Percentiles rank a stretch among this genome's conserved stretches.
Evolutionary conservation across 768 basidiomycete species (phyloP).

Genomic region (Amylocystis lapponica): DNA sequence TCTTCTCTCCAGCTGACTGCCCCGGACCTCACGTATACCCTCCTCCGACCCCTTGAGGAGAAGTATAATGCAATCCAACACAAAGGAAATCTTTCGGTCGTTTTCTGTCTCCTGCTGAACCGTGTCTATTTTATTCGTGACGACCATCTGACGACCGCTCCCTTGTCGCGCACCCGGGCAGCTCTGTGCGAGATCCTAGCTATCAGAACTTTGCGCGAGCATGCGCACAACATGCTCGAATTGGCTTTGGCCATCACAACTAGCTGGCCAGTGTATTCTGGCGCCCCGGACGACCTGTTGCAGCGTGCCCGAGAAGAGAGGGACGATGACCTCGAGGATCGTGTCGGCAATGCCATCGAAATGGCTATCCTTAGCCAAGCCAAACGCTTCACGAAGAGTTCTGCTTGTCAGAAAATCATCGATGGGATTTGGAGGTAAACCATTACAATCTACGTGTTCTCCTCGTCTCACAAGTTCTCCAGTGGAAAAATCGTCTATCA

Average conservation of each 20-base stretch:
- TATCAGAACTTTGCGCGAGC: slow-evolving; percentile 67
- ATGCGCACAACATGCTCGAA: slow-evolving; percentile 61
- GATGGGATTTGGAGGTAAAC: slow-evolving; percentile 70
- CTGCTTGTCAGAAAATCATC: slow-evolving; percentile 88
- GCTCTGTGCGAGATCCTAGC: slow-evolving; percentile 88
- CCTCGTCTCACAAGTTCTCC: background rate
- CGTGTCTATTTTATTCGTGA: slow-evolving; percentile 82
- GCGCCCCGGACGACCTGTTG: slow-evolving; percentile 58
- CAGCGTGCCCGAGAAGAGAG: slow-evolving; percentile 54
- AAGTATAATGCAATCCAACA: slow-evolving; percentile 76
- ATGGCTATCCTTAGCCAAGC: slow-evolving; percentile 85
- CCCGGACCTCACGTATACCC: slow-evolving; percentile 87
- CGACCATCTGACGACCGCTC: slow-evolving; percentile 59
- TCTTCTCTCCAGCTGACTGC: slow-evolving; percentile 51
- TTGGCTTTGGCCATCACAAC: slow-evolving; percentile 71
- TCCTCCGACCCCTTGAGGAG: slow-evolving; percentile 81
- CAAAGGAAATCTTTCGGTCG: slow-evolving; percentile 72
- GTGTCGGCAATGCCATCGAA: slow-evolving; percentile 90
- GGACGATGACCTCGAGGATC: slow-evolving; percentile 68
- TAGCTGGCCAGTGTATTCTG: slow-evolving; percentile 75
- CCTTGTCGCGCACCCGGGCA: slow-evolving; percentile 72
- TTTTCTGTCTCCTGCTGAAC: slow-evolving; percentile 87
- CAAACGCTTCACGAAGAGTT: slow-evolving; percentile 84
- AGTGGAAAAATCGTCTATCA: slow-evolving; percentile 91
- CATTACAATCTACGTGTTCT: background rate